Base-by-base conservation (phyloP, 2,329 filamentous ascomycete species). In the Gaeumannomyces tritici region DNA sequence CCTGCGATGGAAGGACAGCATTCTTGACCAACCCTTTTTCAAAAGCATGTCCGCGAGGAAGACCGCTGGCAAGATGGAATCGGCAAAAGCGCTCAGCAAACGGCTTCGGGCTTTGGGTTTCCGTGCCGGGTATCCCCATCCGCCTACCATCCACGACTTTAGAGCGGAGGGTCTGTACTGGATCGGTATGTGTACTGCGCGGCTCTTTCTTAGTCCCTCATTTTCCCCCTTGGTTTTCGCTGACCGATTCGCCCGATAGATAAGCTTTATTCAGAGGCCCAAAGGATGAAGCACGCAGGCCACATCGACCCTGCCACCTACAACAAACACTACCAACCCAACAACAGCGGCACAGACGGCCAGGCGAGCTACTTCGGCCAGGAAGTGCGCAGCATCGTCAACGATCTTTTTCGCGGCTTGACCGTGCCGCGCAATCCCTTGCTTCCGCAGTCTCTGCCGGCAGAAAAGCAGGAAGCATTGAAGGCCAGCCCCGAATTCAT, bases 21-120 rank as follows among this genome's bases (percentile, higher is more conserved):
- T 33, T 11, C 31, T 33, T 33, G 9, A 33, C 31, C 31, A 33
- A 11, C 31, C 31, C 31, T 33, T 33, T 33, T 33, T 33, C 9
- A 33, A 33, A 55, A 70, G 68, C 15, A 61, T 68, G 26, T 66
- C 68, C 15, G 66, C 70, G 2, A 68, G 65, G 28, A 74, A 11
- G 31, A 11, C 73, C 12, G 29, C 57, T 35, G 27, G 57, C 8
- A 55, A 55, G 8, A 55, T 55, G 11, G 51, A 55, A 26, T 6
- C 51, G 51, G 51, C 51, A 12, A 26, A 7, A 7, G 51, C 51
- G 51, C 12, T 55, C 4, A 26, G 51, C 51, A 55, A 55, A 12
- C 51, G 51, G 18, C 51, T 55, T 26, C 21, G 24, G 24, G 51
- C 51, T 2, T 26, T 55, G 12, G 51, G 51, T 55, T n/a, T 55